A percentile compares a stretch with the other conserved stretches of the same genome.
These are phyloP conservation scores for Suillus weaverae DNA, from an alignment of 768 basidiomycete species.

Conservation along the genomic window DNA sequence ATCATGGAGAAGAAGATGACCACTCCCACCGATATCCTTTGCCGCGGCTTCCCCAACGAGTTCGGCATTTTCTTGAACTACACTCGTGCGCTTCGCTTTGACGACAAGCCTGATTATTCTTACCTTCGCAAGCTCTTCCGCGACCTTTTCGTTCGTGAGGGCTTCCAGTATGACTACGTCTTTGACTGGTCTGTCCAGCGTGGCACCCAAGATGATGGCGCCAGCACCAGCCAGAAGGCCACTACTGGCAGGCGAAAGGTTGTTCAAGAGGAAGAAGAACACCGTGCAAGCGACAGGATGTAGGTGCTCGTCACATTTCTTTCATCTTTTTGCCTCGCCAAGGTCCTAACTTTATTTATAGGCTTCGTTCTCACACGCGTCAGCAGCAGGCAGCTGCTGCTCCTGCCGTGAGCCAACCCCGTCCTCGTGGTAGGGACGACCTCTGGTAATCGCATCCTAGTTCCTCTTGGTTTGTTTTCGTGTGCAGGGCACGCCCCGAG, in stretches of 20 bases:
- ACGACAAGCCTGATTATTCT: slow-evolving; percentile 99
- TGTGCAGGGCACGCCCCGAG: slow-evolving; percentile 42
- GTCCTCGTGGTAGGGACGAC: slow-evolving; percentile 44
- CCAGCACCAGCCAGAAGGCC: slow-evolving; percentile 62
- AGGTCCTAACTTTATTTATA: slow-evolving; percentile 31
- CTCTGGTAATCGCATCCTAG: slow-evolving; percentile 40
- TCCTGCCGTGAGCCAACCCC: slow-evolving; percentile 47
- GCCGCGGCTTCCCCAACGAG: slow-evolving; percentile 99
- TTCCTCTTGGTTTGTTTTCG: slow-evolving; percentile 31
- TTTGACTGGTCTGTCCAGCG: slow-evolving; percentile 98
- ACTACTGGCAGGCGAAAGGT: slow-evolving; percentile 72
- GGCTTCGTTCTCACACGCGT: slow-evolving; percentile 85
- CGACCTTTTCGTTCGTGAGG: slow-evolving; percentile 94
- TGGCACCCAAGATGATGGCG: slow-evolving; percentile 64
- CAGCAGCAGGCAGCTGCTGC: slow-evolving; percentile 67
- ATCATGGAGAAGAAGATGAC: slow-evolving; percentile 99
- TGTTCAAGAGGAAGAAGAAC: slow-evolving; percentile 83
- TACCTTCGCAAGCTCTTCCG: slow-evolving; percentile 99
- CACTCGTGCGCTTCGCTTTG: slow-evolving; percentile 97
- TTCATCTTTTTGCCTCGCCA: slow-evolving; percentile 14
- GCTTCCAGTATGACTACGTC: slow-evolving; percentile 99
- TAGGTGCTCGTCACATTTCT: slow-evolving; percentile 43
- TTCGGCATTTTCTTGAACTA: slow-evolving; percentile 99
- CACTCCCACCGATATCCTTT: slow-evolving; percentile 92
- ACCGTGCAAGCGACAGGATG: slow-evolving; percentile 80